Evolutionary conservation across 768 basidiomycete species (phyloP), one percentile per base, ranked within the genome.

Genomic region (Coprinellus micaceus): DNA sequence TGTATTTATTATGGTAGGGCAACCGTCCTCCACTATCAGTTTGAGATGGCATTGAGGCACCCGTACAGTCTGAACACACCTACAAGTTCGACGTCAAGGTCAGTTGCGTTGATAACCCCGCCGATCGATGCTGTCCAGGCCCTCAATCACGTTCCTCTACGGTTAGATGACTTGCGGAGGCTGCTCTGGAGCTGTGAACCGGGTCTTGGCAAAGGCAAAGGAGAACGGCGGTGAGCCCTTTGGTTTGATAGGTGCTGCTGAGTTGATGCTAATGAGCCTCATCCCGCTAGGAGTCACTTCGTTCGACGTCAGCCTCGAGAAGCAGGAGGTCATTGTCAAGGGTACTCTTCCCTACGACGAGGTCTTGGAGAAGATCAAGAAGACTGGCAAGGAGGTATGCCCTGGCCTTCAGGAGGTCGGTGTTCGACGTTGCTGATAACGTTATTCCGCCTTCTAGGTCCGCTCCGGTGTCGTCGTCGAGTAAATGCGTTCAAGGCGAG

Each of bases 31-130:
- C 12, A 4, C n/a, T n/a, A n/a, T 19, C 11, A 3, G 33, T 33
- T 6, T 6, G 26, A 39, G 10, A 50, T n/a, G 29, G 1, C n/a
- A 6, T 19, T 33, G 25, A 26, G 15, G 2, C 19, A 37, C 24
- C 22, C 2, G 11, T 26, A 21, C 22, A 57, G 56, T 33, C 56
- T 47, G 56, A 67, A 55, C 75, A 80, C 59, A 84, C 79, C 54
- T 94, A 93, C 74, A 80, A 86, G 69, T 93, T 91, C 67, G 79
- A 91, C 63, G 91, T 94, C 71, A 91, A 91, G 85, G 91, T 89
- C 60, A 21, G 65, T 26, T 19, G 30, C 19, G 65, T 26, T 19
- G 33, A 11, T n/a, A n/a, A n/a, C n/a, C n/a, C n/a, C n/a, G n/a
- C n/a, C 26, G 50, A 49, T 53, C 9, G 19, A n/a, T 24, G 45